A percentile compares a stretch with the other conserved stretches of the same genome.
Conservation (phyloP, 2,329 filamentous ascomycete species). For the Onygena corvina region DNA sequence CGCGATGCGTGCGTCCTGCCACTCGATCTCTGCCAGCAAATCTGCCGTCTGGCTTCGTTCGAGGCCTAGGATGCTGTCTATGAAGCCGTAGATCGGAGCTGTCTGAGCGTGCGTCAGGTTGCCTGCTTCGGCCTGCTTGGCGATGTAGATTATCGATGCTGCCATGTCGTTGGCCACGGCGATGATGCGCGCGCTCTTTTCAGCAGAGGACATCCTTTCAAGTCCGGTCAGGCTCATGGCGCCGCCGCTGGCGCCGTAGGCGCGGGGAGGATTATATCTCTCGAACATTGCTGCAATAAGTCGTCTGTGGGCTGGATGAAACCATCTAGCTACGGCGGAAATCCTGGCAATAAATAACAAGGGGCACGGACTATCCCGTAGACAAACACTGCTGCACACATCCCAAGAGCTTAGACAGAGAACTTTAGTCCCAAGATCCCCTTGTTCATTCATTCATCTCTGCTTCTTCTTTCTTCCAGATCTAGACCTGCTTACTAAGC, state of each 20-base stretch:
- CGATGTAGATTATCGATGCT: constrained; percentile 22
- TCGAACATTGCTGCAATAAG: not conserved
- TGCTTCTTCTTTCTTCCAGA: too few species aligned
- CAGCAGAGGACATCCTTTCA: constrained; percentile 13
- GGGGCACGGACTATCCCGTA: not conserved
- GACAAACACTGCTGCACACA: too few species aligned
- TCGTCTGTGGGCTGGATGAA: not conserved
- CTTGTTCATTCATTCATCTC: too few species aligned
- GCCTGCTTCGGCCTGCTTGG: constrained; percentile 19
- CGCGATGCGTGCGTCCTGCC: constrained; percentile 15
- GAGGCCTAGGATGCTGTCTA: constrained; percentile 19
- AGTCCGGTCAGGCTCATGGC: constrained; percentile 20
- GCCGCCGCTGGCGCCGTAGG: constrained; percentile 13
- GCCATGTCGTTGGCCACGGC: constrained; percentile 25
- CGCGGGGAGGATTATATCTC: not conserved
- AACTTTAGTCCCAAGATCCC: too few species aligned
- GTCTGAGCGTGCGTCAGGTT: constrained; percentile 20
- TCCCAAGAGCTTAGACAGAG: too few species aligned
- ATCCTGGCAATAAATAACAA: not conserved
- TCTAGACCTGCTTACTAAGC: too few species aligned
- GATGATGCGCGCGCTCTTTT: constrained; percentile 19
- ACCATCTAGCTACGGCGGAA: too few species aligned
- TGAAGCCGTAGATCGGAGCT: constrained; percentile 20
- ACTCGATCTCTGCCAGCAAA: constrained; percentile 17
- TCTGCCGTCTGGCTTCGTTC: constrained; percentile 14